Percentiles rank a stretch among this genome's conserved stretches.
Evolutionary conservation across 2,329 filamentous ascomycete species (phyloP).

Genomic region (Colletotrichum magnum): DNA sequence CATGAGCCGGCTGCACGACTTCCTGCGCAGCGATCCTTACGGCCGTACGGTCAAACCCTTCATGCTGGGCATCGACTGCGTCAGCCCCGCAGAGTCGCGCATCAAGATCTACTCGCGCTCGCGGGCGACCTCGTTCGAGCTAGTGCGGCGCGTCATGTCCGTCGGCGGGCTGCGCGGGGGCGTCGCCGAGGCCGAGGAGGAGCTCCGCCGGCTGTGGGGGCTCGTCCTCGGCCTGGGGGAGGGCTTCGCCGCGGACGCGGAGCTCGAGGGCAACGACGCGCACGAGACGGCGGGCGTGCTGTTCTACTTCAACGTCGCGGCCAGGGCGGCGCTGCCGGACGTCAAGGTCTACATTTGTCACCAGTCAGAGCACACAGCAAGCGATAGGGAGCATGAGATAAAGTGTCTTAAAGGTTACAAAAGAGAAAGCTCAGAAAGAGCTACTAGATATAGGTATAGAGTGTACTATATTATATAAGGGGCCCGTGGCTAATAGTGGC

Average conservation of each 20-base stretch:
- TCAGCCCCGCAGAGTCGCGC: conserved; percentile 46
- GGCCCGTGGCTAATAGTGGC: no score
- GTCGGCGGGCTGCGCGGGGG: conserved; percentile 40
- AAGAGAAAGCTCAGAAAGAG: no score
- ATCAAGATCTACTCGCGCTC: conserved; percentile 55
- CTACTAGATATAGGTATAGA: no score
- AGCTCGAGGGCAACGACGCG: conserved; percentile 29
- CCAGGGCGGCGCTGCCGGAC: conserved; percentile 40
- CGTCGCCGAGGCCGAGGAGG: conserved; percentile 29
- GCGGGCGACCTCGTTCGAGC: conserved; percentile 47
- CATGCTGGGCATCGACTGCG: conserved; percentile 52
- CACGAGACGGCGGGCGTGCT: conserved; percentile 52
- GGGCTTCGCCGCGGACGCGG: conserved; percentile 19
- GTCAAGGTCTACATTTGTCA: conserved; percentile 51
- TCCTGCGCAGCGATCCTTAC: not conserved
- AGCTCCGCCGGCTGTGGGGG: conserved; percentile 42
- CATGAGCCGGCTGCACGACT: not conserved
- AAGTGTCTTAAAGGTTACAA: no score
- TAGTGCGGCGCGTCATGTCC: conserved; percentile 45
- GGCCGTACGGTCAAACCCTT: not conserved
- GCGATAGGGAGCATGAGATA: no score
- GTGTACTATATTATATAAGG: no score
- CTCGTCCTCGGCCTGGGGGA: conserved; percentile 35
- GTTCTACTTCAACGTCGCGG: conserved; percentile 49
- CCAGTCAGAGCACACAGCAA: no score